A percentile compares a stretch with the other conserved stretches of the same genome.
These are phyloP conservation scores for Neopestalotiopsis rosae DNA, from an alignment of 2,329 filamentous ascomycete species.

Conservation along the genomic window DNA sequence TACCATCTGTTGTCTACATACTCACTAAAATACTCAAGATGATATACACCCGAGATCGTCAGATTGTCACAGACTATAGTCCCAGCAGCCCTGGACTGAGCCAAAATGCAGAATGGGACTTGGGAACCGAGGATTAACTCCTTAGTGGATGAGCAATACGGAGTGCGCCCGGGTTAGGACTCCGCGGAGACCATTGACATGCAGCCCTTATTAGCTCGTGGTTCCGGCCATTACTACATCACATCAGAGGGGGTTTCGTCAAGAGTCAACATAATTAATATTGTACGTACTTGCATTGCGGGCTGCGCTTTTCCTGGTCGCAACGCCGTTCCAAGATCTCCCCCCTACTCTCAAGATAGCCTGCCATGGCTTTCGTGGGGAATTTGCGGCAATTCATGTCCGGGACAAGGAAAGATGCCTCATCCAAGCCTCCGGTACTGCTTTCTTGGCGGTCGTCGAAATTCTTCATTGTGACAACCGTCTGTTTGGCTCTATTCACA, in stretches of 20 bases:
- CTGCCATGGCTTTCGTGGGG: constrained; percentile 25
- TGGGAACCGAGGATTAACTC: not conserved
- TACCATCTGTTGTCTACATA: too few relatives aligned
- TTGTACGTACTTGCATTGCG: not conserved
- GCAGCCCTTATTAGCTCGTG: not conserved
- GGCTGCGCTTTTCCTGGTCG: not conserved
- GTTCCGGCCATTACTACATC: not conserved
- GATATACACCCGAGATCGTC: not conserved
- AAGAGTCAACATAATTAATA: constrained; percentile 1
- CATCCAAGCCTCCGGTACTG: constrained; percentile 38
- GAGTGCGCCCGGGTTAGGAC: not conserved
- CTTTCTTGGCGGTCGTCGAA: constrained; percentile 46
- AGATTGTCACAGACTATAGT: not conserved
- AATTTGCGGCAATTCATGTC: constrained; percentile 34
- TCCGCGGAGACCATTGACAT: not conserved
- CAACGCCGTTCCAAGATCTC: not conserved
- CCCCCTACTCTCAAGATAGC: not conserved
- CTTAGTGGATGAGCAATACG: not conserved
- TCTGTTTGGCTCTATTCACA: constrained; percentile 42
- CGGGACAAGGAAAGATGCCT: constrained; percentile 28
- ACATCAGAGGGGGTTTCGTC: constrained; percentile 1
- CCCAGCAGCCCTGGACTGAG: not conserved
- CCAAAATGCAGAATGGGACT: not conserved
- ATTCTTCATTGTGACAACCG: constrained; percentile 41
- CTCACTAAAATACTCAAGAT: too few relatives aligned